Evolutionary conservation across 305 asterid genomes (phyloP).

Genomic region (Nicotiana rustica): DNA sequence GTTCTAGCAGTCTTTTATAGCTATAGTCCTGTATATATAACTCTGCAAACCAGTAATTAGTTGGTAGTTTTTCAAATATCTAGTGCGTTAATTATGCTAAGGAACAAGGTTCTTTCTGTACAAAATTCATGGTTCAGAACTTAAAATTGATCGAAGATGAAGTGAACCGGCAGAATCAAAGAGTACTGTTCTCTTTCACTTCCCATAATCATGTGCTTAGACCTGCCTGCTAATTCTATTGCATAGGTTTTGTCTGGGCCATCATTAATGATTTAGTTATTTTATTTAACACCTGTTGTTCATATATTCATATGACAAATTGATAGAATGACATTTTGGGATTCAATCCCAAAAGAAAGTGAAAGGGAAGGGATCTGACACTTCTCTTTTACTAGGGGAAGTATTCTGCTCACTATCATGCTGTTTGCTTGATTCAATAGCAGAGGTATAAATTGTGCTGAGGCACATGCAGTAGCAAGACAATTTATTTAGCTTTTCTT

Average conservation of each 20-base stretch:
- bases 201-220: slow-evolving; percentile 3
- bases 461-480: background rate
- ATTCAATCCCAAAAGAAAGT: slow-evolving; percentile 26
- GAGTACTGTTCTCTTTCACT: background rate
- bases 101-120: slow-evolving; percentile 7
- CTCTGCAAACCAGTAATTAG: slow-evolving; percentile 17
- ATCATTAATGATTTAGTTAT: background rate
- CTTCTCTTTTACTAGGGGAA: background rate
- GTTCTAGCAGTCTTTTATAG: slow-evolving; percentile 21
- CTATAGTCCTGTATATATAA: background rate
- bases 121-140: slow-evolving; percentile 11
- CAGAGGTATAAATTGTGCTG: background rate
- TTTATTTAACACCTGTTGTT: slow-evolving; percentile 5
- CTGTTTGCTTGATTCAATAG: slow-evolving; percentile 10
- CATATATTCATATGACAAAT: background rate
- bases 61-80: slow-evolving; percentile 5
- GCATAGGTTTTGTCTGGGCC: slow-evolving; percentile 20
- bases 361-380: background rate
- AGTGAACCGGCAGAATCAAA: slow-evolving; percentile 9
- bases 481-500: slow-evolving; percentile 9
- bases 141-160: slow-evolving; percentile 18
- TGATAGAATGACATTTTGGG: slow-evolving; percentile 17
- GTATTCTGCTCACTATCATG: background rate
- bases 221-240: slow-evolving; percentile 23
- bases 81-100: background rate